phyloP scores from a whole-genome alignment of 2,329 filamentous ascomycete genomes.

The Ophiostoma ulmi region DNA sequence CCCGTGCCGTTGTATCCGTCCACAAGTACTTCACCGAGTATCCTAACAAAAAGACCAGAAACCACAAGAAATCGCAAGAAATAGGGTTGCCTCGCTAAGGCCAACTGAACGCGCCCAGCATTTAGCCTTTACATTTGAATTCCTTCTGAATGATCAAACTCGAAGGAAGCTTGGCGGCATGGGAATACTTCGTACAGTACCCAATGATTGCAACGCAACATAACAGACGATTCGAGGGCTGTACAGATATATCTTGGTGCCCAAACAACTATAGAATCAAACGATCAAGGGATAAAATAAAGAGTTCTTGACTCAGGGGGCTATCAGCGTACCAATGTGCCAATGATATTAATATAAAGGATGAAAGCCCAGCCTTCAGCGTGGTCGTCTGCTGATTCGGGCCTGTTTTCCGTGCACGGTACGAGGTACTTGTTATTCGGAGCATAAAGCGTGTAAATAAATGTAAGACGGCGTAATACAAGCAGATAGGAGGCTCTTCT shows the following conservation, averaged over 20 bases:
- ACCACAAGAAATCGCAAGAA: neutral
- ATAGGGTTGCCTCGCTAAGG: too few species aligned
- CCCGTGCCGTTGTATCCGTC: neutral
- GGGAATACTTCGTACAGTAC: too few species aligned
- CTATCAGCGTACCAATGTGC: neutral
- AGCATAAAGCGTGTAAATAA: neutral
- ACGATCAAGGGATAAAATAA: neutral
- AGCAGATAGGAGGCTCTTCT: neutral
- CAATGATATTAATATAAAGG: neutral
- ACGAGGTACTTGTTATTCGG: neutral
- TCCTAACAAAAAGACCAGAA: neutral
- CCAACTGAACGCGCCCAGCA: too few species aligned
- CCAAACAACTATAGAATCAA: too few species aligned
- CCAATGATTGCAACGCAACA: too few species aligned
- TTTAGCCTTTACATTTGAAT: too few species aligned
- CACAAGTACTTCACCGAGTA: neutral
- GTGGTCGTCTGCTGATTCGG: neutral
- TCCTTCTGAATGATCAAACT: too few species aligned
- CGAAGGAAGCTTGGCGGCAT: too few species aligned
- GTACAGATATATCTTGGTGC: too few species aligned
- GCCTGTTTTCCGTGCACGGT: slow-evolving; percentile 2
- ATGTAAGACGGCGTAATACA: slow-evolving; percentile 5
- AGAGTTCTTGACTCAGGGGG: neutral
- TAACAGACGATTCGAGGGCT: too few species aligned
- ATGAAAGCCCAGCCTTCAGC: neutral